Percentiles rank a stretch among this genome's conserved stretches.
Evolutionary conservation across 208 protist species (phyloP).

Genomic region (Zelonia costaricensis): DNA sequence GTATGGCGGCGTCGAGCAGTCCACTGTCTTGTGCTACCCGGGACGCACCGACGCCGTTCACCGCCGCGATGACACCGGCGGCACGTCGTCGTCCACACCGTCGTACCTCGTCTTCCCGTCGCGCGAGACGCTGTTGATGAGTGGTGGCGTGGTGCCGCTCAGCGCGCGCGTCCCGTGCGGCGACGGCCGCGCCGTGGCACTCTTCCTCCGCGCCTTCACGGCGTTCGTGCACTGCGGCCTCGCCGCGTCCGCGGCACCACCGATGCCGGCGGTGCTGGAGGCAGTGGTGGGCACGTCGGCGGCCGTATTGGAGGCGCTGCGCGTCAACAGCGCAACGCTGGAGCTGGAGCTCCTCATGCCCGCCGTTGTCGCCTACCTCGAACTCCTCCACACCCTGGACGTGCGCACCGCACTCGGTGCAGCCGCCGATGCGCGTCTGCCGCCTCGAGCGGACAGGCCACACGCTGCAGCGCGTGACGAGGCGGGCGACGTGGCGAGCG

Average conservation of each 20-base stretch:
- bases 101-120: constrained; percentile 34
- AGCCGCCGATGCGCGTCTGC: not conserved
- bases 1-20: constrained; percentile 54
- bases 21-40: constrained; percentile 65
- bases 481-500: not conserved
- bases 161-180: constrained; percentile 61
- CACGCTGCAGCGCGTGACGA: not conserved
- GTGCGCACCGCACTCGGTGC: not conserved
- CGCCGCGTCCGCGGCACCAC: not conserved
- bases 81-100: not conserved
- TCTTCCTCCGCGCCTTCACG: constrained; percentile 46
- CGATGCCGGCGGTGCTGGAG: not conserved
- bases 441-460: not conserved
- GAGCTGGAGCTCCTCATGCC: constrained; percentile 30
- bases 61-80: not conserved
- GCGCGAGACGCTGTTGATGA: constrained; percentile 77
- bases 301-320: constrained; percentile 27
- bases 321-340: constrained; percentile 27
- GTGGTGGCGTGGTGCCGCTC: constrained; percentile 79
- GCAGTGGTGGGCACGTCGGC: constrained; percentile 21
- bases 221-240: constrained; percentile 2
- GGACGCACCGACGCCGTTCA: constrained; percentile 27
- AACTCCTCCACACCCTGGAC: constrained; percentile 19
- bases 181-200: constrained; percentile 38
- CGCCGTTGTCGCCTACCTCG: constrained; percentile 14